Percentiles rank a stretch among this genome's conserved stretches.
phyloP scores from a whole-genome alignment of 1,284 basidiomycete species.

The Blastosporella zonata region DNA sequence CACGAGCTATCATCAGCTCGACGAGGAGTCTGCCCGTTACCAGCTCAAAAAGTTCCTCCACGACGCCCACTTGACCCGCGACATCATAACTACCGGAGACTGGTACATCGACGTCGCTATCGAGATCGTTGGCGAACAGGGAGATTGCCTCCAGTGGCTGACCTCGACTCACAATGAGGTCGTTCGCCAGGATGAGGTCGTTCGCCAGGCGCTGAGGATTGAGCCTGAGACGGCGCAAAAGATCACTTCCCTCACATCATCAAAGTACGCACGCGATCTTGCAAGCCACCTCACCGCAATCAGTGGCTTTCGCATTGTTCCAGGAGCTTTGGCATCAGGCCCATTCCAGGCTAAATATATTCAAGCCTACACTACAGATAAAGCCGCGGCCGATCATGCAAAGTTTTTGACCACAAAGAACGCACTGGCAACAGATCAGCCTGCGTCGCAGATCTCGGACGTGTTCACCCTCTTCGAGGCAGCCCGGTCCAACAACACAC shows the following conservation, averaged over 20 bases:
- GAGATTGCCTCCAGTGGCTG: background rate
- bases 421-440: slow-evolving; percentile 9
- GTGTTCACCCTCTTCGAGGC: slow-evolving; percentile 19
- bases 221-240: background rate
- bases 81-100: background rate
- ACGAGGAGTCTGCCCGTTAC: background rate
- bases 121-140: background rate
- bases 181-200: background rate
- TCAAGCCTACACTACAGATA: slow-evolving; percentile 31
- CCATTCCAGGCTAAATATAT: slow-evolving; percentile 19
- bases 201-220: background rate
- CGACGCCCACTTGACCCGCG: background rate
- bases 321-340: slow-evolving; percentile 9
- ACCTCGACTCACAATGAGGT: background rate
- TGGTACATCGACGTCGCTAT: slow-evolving; percentile 4
- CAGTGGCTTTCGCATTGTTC: background rate
- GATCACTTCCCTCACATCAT: background rate
- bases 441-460: slow-evolving; percentile 7
- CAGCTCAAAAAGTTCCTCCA: slow-evolving; percentile 5
- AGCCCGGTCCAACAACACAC: slow-evolving; percentile 11
- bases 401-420: slow-evolving; percentile 22
- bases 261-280: background rate
- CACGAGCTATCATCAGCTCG: slow-evolving; percentile 5
- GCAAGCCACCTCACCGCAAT: background rate
- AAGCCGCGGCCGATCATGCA: slow-evolving; percentile 18